Evolutionary conservation across 257 asterid species (phyloP), one percentile per base, ranked within the genome.

Genomic region (Verbascum thapsus): DNA sequence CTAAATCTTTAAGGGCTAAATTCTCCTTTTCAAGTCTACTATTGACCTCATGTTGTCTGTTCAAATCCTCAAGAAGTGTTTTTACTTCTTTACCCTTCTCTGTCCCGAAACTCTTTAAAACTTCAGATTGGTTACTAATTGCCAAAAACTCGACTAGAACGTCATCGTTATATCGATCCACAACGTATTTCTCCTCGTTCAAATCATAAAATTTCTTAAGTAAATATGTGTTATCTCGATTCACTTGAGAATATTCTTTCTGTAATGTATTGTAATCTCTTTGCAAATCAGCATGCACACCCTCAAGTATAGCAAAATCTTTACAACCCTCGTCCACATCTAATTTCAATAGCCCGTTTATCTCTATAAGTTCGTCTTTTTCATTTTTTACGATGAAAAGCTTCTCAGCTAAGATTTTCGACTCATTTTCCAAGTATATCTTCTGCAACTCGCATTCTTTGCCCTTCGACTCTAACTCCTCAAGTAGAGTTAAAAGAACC

Each of bases 391-490:
- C 66, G 30, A 30, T 49, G 35, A 54, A 68, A 66, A 90, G 84
- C 78, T 84, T 79, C 59, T 75, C 78, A 7, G 81, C 81, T 81
- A 79, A 69, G 66, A 34, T 56, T 43, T 65, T 52, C 37, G 76
- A 61, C 76, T 82, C 90, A 53, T 74, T 44, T 76, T 94, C 91
- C 74, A 90, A 48, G 52, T 50, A 41, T 23, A 61, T 53, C 78
- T 83, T 92, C 74, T 87, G 83, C 0, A 78, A 68, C 72, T 87
- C 90, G 15, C 85, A 75, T 56, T 85, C 88, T 18, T 68, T 40
- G 39, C 90, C 82, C 74, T 85, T 91, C 6, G 83, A 70, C 75
- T 85, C 85, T 80, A 90, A 68, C 78, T 90, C 90, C 83, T 80
- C 69, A 16, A 94, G 80, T 44, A 87, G 71, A 61, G 95, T 78